Evolutionary conservation across 352 stramenopile genomes (phyloP).

Genomic region (Aphanomyces cochlioides): DNA sequence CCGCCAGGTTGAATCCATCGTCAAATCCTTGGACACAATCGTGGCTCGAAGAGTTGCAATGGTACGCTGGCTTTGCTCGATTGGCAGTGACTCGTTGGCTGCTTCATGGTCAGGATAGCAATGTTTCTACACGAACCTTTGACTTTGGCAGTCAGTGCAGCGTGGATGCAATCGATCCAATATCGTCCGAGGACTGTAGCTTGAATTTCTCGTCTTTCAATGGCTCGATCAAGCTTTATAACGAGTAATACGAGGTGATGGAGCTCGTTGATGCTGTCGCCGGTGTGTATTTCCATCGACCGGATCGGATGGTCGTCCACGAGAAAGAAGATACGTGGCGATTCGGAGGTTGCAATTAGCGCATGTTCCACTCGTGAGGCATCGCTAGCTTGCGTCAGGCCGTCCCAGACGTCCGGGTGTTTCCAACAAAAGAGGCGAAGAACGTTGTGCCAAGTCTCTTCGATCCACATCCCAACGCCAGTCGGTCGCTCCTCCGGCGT

Average conservation of each 20-base stretch:
- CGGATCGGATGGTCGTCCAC: conserved; percentile 18
- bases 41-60: not conserved
- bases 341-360: not conserved
- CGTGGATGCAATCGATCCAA: conserved; percentile 1
- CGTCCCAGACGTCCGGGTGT: not conserved
- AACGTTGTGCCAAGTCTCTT: not conserved
- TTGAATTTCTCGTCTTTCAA: not conserved
- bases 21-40: conserved; percentile 14
- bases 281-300: conserved; percentile 1
- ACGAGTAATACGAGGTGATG: conserved; percentile 4
- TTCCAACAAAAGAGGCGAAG: not conserved
- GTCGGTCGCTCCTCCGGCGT: too few relatives aligned
- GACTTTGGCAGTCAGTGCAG: not conserved
- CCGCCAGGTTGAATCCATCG: not conserved
- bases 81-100: conserved; percentile 1
- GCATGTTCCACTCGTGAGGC: too few relatives aligned
- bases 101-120: not conserved
- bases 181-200: not conserved
- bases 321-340: not conserved
- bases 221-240: conserved; percentile 1
- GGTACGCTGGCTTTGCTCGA: not conserved
- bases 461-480: not conserved
- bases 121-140: not conserved
- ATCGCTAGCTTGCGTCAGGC: not conserved
- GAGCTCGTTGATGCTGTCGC: not conserved